Base-by-base conservation (phyloP, 164 flowering plant species). In the Nelumbo lutea region DNA sequence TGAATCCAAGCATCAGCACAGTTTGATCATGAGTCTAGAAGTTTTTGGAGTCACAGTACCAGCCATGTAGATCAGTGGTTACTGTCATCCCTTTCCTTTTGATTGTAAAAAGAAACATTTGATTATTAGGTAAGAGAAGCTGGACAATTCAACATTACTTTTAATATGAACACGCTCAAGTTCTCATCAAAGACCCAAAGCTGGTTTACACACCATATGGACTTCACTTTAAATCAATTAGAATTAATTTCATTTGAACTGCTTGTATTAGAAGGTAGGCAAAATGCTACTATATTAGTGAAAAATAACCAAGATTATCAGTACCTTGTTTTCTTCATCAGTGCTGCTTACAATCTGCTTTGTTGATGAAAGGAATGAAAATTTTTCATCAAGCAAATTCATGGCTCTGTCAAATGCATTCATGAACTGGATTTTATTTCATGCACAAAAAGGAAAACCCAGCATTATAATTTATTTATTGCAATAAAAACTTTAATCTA, bases 361-460 rank as follows among this genome's bases (percentile, higher is more conserved):
- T 47, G 76, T 74, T 52, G 97, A 94, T 67, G 92, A 74, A 60
- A 94, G 89, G 83, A 91, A 91, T 3, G 87, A 79, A 74, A 84
- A 90, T 40, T 79, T 83, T 14, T 91, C 94, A 77, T 95, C 98
- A 46, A 90, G 90, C 70, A 69, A 72, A 79, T 95, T 87, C 97
- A 95, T 90, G 65, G 97, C 94, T 77, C 82, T 72, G 78, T 95
- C 90, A 75, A 91, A 95, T 67, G 88, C 94, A 81, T 92, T 90
- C 96, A 95, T 77, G 79, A 88, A 92, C 98, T 95, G 89, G 70
- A 80, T 70, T 27, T 74, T 68, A 61, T 65, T 58, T 72, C 70
- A 63, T 66, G 47, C 42, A 65, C 60, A 75, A 48, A 66, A 61
- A 58, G 75, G 44, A 61, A 13, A 68, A 70, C 4, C 42, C 10